phyloP scores from a whole-genome alignment of 2,329 filamentous ascomycete genomes.

The Xylariaceae sp. region DNA sequence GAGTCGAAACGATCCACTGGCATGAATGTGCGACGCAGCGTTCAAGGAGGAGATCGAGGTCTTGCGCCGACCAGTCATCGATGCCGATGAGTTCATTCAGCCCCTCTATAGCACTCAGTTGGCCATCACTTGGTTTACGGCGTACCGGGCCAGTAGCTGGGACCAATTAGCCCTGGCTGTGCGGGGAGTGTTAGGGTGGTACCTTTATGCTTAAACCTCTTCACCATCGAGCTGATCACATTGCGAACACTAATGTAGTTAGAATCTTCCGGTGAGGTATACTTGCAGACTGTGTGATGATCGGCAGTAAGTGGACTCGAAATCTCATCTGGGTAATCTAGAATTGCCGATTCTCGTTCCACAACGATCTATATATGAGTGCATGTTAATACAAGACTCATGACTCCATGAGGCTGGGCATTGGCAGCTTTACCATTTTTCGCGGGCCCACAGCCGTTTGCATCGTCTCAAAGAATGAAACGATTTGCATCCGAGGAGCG shows the following conservation, averaged over 20 bases:
- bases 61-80: too few species aligned
- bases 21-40: not conserved
- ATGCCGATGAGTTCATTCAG: too few species aligned
- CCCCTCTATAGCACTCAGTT: too few species aligned
- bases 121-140: too few species aligned
- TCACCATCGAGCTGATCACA: not conserved
- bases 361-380: not conserved
- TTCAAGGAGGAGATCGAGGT: not conserved
- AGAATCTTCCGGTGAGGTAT: not conserved
- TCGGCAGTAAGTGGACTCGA: not conserved
- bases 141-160: too few species aligned
- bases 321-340: not conserved
- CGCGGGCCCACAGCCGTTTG: not conserved
- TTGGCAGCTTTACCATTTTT: not conserved
- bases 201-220: not conserved
- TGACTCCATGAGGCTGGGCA: not conserved
- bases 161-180: too few species aligned
- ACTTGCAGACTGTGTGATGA: not conserved
- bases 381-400: too few species aligned
- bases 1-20: too few species aligned
- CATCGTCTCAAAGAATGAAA: not conserved
- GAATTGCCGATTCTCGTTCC: not conserved
- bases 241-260: not conserved
- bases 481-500: not conserved
- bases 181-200: too few species aligned